Evolutionary conservation across 441 rosid species (phyloP).

Genomic region (Euphorbia corollata): DNA sequence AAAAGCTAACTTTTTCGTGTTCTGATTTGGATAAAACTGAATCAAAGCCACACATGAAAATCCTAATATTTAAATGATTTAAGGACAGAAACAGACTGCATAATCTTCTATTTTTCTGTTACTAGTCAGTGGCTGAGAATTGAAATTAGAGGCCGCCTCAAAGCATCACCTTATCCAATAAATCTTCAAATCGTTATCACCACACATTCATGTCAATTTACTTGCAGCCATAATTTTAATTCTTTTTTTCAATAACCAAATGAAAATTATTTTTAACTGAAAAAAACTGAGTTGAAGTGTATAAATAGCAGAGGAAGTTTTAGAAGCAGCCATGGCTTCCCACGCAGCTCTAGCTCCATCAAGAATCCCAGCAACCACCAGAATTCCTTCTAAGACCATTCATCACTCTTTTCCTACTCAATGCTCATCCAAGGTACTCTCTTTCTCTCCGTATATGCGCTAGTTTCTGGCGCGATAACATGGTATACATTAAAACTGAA

Average conservation of each 20-base stretch:
- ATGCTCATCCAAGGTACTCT: constrained; percentile 56
- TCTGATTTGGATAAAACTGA: background rate
- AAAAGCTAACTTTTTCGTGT: too few relatives aligned
- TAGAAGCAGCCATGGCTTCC: constrained; percentile 57
- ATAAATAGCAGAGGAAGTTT: constrained; percentile 18
- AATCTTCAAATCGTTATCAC: constrained; percentile 35
- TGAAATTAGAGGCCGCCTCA: constrained; percentile 5
- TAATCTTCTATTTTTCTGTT: background rate
- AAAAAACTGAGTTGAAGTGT: constrained; percentile 16
- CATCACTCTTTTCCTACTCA: constrained; percentile 64
- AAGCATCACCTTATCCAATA: constrained; percentile 42
- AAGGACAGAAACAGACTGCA: background rate
- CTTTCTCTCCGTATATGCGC: too few relatives aligned
- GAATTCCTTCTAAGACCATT: constrained; percentile 50
- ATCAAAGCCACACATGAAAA: background rate
- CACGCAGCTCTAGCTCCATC: constrained; percentile 87
- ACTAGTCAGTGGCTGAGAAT: constrained; percentile 31
- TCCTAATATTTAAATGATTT: background rate
- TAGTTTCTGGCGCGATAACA: too few relatives aligned
- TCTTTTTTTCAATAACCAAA: too few relatives aligned
- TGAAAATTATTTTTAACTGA: background rate
- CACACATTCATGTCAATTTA: constrained; percentile 42
- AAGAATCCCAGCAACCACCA: constrained; percentile 53
- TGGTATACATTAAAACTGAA: too few relatives aligned
- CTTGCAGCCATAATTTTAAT: constrained; percentile 38